Conservation (phyloP, 257 asterid species). For the Asclepias syriaca region DNA sequence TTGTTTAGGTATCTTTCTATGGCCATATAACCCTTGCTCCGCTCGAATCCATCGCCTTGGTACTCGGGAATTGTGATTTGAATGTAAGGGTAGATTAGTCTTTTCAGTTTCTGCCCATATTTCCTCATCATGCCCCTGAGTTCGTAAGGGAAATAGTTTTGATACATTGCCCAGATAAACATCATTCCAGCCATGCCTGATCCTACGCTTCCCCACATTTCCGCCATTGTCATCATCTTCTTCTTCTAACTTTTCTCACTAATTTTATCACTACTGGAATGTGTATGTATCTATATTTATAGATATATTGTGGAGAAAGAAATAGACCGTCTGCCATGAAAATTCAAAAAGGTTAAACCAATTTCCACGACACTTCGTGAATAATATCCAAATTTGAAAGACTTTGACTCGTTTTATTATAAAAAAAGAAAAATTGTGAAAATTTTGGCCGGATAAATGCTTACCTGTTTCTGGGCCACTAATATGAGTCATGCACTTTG, state of each 20-base stretch:
- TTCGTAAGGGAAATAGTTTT: constrained; percentile 17
- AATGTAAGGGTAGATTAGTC: constrained; percentile 11
- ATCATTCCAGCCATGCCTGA: constrained; percentile 17
- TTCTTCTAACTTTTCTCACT: not conserved
- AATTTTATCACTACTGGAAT: not conserved
- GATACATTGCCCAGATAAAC: constrained; percentile 19
- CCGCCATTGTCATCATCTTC: constrained; percentile 18
- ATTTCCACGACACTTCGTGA: too few species aligned
- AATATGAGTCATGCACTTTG: too few species aligned
- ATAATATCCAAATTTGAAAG: too few species aligned
- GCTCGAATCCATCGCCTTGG: constrained; percentile 26
- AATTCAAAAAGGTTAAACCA: too few species aligned
- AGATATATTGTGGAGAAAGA: too few species aligned
- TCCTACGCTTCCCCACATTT: constrained; percentile 13
- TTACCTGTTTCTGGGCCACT: too few species aligned
- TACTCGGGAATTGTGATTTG: constrained; percentile 17
- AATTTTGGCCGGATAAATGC: too few species aligned
- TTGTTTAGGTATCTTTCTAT: constrained; percentile 49
- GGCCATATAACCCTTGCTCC: constrained; percentile 36
- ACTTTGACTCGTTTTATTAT: too few species aligned
- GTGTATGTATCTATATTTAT: too few species aligned
- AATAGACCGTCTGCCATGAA: too few species aligned
- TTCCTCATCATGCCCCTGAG: constrained; percentile 1
- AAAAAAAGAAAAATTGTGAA: too few species aligned
- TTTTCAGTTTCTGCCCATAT: not conserved